Evolutionary conservation across 306 rosid species (phyloP), one percentile per base, ranked within the genome.

Genomic region (Gastrolobium villosum): DNA sequence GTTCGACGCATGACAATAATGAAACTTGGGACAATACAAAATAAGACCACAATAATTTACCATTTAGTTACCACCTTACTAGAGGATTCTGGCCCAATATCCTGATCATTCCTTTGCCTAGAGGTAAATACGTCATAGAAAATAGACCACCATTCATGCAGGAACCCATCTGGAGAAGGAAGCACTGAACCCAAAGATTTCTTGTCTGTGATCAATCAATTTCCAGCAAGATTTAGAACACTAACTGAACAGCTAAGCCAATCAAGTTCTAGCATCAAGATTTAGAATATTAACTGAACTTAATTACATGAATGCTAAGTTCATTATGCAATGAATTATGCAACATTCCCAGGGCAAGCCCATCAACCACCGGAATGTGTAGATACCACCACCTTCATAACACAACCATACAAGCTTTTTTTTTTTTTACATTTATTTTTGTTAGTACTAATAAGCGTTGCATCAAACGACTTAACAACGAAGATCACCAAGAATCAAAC

Each of bases 81-180:
- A 62, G 72, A 62, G 75, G 82, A 77, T 15, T 55, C 85, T 65
- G 75, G 72, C 40, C 54, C 53, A 30, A 59, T 65, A 70, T 43
- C 72, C 49, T 70, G 76, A 45, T 13, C 6, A 67, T 48, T 52
- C 30, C 31, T 9, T 44, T 53, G 52, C 54, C 61, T 61, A 2
- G 75, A 10, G 52, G 7, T 2, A 70, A 26, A 83, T 10, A 48
- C 8, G 1, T 81, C 87, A 44, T 35, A 85, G 84, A 91, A 86
- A 41, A 79, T 1, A 39, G 85, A 78, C 92, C 92, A 91, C 97
- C 94, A 91, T 41, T 89, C 94, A 48, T 74, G 63, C 28, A 89
- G 60, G 77, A 89, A 79, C 34, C 92, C 92, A 1, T 83, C 84
- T 0, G 75, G 64, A 63, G 85, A 72, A 35, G 83, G 82, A 83